Percentiles rank a stretch among this genome's conserved stretches.
Conservation (phyloP, 805 yeast genomes). For the Candida khao-thaluensis region DNA sequence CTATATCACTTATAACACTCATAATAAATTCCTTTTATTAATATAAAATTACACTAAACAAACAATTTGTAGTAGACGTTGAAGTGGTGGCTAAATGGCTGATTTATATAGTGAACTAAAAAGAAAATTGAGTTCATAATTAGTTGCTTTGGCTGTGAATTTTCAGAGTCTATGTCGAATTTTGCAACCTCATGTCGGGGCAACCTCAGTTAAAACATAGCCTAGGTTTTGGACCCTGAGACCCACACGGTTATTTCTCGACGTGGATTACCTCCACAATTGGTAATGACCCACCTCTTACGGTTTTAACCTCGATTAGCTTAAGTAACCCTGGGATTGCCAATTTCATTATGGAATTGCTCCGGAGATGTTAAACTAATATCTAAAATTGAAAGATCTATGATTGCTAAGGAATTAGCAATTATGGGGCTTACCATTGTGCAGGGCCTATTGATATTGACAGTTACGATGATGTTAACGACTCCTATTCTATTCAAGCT, state of each 20-base stretch:
- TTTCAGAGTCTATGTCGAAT: background rate
- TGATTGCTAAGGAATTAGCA: too few relatives aligned
- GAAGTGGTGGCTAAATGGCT: background rate
- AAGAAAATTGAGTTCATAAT: constrained; percentile 1
- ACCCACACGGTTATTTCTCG: constrained; percentile 1
- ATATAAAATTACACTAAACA: constrained; percentile 2
- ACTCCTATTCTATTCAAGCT: too few relatives aligned
- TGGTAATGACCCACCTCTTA: background rate
- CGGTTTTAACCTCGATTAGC: background rate
- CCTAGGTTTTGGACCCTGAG: constrained; percentile 1
- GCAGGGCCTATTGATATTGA: too few relatives aligned
- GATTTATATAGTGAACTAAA: background rate
- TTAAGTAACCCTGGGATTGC: background rate
- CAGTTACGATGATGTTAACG: too few relatives aligned
- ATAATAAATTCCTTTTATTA: background rate
- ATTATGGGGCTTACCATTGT: too few relatives aligned
- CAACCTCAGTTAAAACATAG: background rate
- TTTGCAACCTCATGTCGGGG: constrained; percentile 2
- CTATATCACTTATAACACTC: constrained; percentile 3
- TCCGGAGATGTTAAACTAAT: background rate
- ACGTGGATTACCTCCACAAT: background rate
- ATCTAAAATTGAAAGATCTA: background rate
- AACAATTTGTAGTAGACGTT: too few relatives aligned
- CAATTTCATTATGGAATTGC: constrained; percentile 1
- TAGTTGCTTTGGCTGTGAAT: constrained; percentile 5